A percentile compares a stretch with the other conserved stretches of the same genome.
Conservation (phyloP, 306 rosid genomes). For the Cucumis melo region DNA sequence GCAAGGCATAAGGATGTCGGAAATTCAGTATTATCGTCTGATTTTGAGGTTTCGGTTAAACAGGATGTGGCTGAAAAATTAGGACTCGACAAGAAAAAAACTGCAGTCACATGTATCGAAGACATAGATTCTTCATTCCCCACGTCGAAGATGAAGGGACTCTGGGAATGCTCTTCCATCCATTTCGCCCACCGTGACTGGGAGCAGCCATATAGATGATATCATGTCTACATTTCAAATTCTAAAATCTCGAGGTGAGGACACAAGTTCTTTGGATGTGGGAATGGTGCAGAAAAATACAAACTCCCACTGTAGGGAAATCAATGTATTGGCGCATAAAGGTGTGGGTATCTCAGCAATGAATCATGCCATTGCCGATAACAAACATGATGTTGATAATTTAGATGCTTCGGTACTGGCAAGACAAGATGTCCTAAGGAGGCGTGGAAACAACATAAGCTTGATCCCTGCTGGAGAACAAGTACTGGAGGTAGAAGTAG, state of each 20-base stretch:
- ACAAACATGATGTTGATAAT: slow-evolving; percentile 11
- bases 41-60: slow-evolving; percentile 19
- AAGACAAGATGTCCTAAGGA: slow-evolving; percentile 30
- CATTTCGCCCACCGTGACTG: neutral
- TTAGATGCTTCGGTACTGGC: slow-evolving; percentile 44
- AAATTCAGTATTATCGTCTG: slow-evolving; percentile 12
- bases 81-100: neutral
- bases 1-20: slow-evolving; percentile 4
- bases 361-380: slow-evolving; percentile 17
- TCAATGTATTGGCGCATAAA: neutral
- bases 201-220: slow-evolving; percentile 1
- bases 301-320: neutral
- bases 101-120: neutral
- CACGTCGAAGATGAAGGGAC: neutral
- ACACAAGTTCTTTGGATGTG: neutral
- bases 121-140: neutral
- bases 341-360: slow-evolving; percentile 9
- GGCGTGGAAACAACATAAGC: slow-evolving; percentile 23
- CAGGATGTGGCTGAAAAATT: slow-evolving; percentile 15
- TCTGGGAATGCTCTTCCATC: neutral
- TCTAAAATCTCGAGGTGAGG: slow-evolving; percentile 3
- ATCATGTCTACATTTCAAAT: slow-evolving; percentile 8
- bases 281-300: neutral
- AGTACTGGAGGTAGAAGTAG: neutral
- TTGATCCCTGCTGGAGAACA: slow-evolving; percentile 17